Conservation (phyloP, 164 flowering plant genomes). For the Sextonia rubra region DNA sequence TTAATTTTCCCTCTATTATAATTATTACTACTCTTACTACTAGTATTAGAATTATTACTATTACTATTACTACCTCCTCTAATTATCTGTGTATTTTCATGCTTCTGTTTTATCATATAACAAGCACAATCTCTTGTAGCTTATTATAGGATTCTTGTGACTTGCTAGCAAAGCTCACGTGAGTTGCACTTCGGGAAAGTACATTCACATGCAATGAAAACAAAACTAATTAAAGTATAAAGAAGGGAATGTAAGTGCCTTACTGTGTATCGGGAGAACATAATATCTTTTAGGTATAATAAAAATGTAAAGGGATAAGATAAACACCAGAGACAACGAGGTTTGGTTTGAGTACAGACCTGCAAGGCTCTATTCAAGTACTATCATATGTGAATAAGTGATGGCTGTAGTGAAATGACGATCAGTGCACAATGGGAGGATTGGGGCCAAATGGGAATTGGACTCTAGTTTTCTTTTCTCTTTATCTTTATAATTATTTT, state of each 20-base stretch:
- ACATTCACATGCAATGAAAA: slow-evolving; percentile 70
- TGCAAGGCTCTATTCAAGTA: slow-evolving; percentile 7
- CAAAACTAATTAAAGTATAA: slow-evolving; percentile 44
- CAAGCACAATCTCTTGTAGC: background rate
- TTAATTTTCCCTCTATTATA: no score
- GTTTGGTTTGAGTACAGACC: slow-evolving; percentile 13
- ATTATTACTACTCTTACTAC: background rate
- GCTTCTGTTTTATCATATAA: background rate
- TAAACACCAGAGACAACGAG: slow-evolving; percentile 19
- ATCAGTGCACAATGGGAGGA: background rate
- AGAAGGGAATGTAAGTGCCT: slow-evolving; percentile 23
- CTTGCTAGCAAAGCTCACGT: slow-evolving; percentile 46
- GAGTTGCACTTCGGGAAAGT: slow-evolving; percentile 59
- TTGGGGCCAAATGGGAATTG: background rate
- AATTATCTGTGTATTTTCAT: background rate
- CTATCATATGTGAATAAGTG: slow-evolving; percentile 1
- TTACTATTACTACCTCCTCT: background rate
- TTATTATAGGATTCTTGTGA: slow-evolving; percentile 35
- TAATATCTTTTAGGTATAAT: slow-evolving; percentile 9
- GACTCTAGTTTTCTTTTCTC: background rate
- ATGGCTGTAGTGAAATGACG: background rate
- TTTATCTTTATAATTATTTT: no score
- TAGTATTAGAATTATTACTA: background rate
- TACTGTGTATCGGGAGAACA: slow-evolving; percentile 23
- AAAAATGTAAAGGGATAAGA: slow-evolving; percentile 14